phyloP scores from a whole-genome alignment of 768 basidiomycete species.

The Phylloporus sp. region DNA sequence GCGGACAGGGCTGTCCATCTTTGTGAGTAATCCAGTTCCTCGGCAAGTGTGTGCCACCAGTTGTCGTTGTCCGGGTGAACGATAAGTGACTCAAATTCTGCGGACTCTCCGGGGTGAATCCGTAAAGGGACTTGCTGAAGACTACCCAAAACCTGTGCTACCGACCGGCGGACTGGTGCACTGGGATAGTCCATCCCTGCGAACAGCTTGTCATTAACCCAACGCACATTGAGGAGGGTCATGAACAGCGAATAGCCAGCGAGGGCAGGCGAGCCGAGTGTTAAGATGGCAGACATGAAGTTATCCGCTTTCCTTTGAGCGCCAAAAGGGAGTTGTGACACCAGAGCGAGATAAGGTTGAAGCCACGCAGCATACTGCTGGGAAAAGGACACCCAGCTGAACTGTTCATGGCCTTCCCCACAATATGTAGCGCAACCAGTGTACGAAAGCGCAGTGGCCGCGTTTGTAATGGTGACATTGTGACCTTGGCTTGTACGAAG shows the following conservation, averaged over 20 bases:
- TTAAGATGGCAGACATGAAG: constrained; percentile 39
- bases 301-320: constrained; percentile 38
- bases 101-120: constrained; percentile 21
- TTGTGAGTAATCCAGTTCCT: constrained; percentile 35
- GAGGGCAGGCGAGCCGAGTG: constrained; percentile 43
- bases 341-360: constrained; percentile 46
- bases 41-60: constrained; percentile 34
- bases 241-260: constrained; percentile 37
- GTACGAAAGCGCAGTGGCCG: constrained; percentile 11
- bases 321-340: constrained; percentile 49
- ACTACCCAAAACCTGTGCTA: constrained; percentile 33
- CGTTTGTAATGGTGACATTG: not conserved
- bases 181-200: constrained; percentile 28
- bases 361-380: constrained; percentile 44
- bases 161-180: not conserved
- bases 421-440: constrained; percentile 5
- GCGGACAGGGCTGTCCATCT: constrained; percentile 40
- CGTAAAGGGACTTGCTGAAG: constrained; percentile 32
- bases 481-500: too few species aligned
- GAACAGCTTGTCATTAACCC: constrained; percentile 28
- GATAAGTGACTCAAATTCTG: too few species aligned
- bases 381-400: constrained; percentile 19
- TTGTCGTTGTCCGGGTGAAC: constrained; percentile 38
- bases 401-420: constrained; percentile 11
- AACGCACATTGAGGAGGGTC: too few species aligned